These are phyloP conservation scores for Strobilomyces dryophilus DNA, from an alignment of 768 basidiomycete species.

Conservation along the genomic window DNA sequence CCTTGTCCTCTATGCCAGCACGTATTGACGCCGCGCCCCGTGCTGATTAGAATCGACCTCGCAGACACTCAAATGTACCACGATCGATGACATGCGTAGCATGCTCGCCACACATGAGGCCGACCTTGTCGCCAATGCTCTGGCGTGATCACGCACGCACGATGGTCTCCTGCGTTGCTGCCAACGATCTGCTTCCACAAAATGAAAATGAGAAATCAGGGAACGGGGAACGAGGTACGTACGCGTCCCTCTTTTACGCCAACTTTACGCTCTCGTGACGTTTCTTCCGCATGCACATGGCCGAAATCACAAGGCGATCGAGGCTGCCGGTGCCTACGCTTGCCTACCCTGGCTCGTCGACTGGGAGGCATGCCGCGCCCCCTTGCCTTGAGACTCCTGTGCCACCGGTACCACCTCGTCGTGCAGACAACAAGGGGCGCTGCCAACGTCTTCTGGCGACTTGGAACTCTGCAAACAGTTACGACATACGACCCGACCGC, in stretches of 20 bases:
- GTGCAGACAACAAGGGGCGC: background rate
- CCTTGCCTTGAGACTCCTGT: background rate
- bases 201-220: background rate
- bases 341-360: background rate
- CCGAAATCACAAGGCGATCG: background rate
- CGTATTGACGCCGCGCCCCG: background rate
- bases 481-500: background rate
- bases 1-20: background rate
- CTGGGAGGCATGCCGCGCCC: background rate
- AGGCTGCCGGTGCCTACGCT: background rate
- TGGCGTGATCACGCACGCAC: background rate
- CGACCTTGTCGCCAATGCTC: background rate
- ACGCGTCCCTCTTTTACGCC: background rate
- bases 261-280: slow-evolving; percentile 1
- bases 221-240: background rate
- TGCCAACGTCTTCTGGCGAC: background rate
- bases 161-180: background rate
- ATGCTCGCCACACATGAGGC: background rate
- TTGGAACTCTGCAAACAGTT: background rate
- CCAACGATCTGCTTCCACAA: background rate
- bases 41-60: no score
- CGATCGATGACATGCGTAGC: slow-evolving; percentile 1
- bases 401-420: background rate
- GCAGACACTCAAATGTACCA: background rate
- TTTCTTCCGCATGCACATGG: background rate